Percentiles rank a stretch among this genome's conserved stretches.
These are phyloP conservation scores for Calvatia gigantea DNA, from an alignment of 768 basidiomycete species.

Conservation along the genomic window DNA sequence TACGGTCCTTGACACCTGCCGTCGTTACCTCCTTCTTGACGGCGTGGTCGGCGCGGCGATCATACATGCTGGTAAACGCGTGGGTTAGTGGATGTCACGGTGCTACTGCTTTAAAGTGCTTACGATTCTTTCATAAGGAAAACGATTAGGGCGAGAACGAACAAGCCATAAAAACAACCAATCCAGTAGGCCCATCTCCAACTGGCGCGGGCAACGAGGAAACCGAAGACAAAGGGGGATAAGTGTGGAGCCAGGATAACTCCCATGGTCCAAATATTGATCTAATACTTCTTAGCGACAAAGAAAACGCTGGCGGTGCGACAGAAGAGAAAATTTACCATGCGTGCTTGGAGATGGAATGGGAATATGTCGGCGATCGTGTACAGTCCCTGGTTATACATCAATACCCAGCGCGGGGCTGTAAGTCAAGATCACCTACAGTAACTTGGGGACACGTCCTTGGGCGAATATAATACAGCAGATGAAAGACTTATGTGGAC, in stretches of 20 bases:
- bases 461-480: neutral
- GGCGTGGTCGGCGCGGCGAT: conserved; percentile 39
- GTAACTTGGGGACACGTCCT: conserved; percentile 63
- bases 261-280: conserved; percentile 73
- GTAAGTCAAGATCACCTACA: conserved; percentile 25
- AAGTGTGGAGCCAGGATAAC: conserved; percentile 66
- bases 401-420: neutral
- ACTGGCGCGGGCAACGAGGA: conserved; percentile 55
- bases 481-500: neutral
- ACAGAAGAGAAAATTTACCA: conserved; percentile 39
- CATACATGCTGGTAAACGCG: conserved; percentile 44
- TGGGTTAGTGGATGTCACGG: neutral
- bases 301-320: neutral
- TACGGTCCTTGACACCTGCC: conserved; percentile 42
- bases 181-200: conserved; percentile 71
- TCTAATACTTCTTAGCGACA: conserved; percentile 26
- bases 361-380: conserved; percentile 62
- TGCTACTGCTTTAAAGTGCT: conserved; percentile 15
- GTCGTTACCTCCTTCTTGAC: conserved; percentile 34
- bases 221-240: conserved; percentile 66
- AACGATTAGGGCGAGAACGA: conserved; percentile 56
- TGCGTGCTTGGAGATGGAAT: conserved; percentile 69
- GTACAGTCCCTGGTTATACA: conserved; percentile 44
- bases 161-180: conserved; percentile 54
- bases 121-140: conserved; percentile 69